Evolutionary conservation across 2,329 filamentous ascomycete genomes (phyloP), one percentile per base, ranked within the genome.

Genomic region (Talaromyces albobiverticillius): DNA sequence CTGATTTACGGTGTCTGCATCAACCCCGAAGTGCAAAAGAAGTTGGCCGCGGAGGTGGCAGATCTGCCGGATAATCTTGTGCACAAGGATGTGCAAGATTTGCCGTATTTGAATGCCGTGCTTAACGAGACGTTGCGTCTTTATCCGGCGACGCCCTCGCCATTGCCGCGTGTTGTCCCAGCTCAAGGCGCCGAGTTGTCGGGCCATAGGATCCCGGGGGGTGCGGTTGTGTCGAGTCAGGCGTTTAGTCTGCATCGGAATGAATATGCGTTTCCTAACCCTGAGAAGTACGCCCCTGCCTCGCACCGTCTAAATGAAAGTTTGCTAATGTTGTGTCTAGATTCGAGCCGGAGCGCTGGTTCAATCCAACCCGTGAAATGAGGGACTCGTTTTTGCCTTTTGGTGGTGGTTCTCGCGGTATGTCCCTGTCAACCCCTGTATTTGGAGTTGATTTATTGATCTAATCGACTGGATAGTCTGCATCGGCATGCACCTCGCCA

Each of bases 401-500:
- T 65, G 82, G 84, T 1, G 84, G 81, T 23, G 85, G 86, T 0
- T 80, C 84, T 0, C 73, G 85, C 22, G 85, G 51, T 54, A 49
- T 40, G 51, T 48, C 13, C 13, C 3, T 36, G 5, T 31, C n/a
- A n/a, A n/a, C n/a, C n/a, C n/a, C n/a, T n/a, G n/a, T n/a, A n/a
- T n/a, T n/a, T n/a, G n/a, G n/a, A n/a, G n/a, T n/a, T n/a, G n/a
- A n/a, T n/a, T n/a, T n/a, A n/a, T n/a, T n/a, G n/a, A n/a, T n/a
- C n/a, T n/a, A n/a, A n/a, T n/a, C n/a, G n/a, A n/a, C n/a, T n/a
- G n/a, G n/a, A 16, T 13, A 54, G 51, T 84, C 68, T 89, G 86
- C 61, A 74, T 89, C 2, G 86, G 86, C 0, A 82, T 82, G 10
- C 84, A 88, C 61, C 82, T 89, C 58, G 85, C 86, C 1, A 69